A percentile compares a stretch with the other conserved stretches of the same genome.
These are phyloP conservation scores for Achaetomium macrosporum DNA, from an alignment of 2,329 filamentous ascomycete genomes.

Conservation along the genomic window DNA sequence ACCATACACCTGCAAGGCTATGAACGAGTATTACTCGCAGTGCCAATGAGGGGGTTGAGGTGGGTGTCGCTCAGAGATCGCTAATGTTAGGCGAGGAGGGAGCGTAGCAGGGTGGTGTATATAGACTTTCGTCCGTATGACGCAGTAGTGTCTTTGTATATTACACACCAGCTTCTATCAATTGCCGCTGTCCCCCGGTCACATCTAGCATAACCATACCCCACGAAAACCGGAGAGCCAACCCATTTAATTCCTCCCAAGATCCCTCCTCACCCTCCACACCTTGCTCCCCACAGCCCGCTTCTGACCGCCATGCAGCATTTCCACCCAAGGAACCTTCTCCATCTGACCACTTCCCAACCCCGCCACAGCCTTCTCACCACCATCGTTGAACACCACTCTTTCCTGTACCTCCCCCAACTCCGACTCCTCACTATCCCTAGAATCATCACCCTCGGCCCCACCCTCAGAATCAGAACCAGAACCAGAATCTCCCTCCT, in stretches of 20 bases:
- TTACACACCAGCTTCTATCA: not conserved
- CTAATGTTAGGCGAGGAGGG: not conserved
- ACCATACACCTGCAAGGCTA: conserved; percentile 19
- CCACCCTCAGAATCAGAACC: conserved; percentile 23
- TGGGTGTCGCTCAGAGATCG: not conserved
- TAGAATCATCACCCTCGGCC: conserved; percentile 30
- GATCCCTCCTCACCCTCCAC: conserved; percentile 59
- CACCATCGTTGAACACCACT: too few species aligned
- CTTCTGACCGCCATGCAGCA: conserved; percentile 48
- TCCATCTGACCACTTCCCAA: not conserved
- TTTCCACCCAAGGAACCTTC: conserved; percentile 48
- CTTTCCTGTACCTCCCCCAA: conserved; percentile 26
- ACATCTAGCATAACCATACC: not conserved
- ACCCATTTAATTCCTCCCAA: conserved; percentile 38
- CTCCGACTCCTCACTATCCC: conserved; percentile 15
- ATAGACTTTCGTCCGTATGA: not conserved
- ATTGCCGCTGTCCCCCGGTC: too few species aligned
- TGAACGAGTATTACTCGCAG: conserved; percentile 23
- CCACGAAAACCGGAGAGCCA: not conserved
- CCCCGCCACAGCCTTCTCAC: not conserved
- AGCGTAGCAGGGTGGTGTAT: conserved; percentile 1
- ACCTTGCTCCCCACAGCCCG: conserved; percentile 53
- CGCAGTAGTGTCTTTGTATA: not conserved
- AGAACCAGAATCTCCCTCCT: not conserved
- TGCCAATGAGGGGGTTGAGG: conserved; percentile 12